Conservation (phyloP, 1,284 basidiomycete species). For the Pseudozyma pruni region DNA sequence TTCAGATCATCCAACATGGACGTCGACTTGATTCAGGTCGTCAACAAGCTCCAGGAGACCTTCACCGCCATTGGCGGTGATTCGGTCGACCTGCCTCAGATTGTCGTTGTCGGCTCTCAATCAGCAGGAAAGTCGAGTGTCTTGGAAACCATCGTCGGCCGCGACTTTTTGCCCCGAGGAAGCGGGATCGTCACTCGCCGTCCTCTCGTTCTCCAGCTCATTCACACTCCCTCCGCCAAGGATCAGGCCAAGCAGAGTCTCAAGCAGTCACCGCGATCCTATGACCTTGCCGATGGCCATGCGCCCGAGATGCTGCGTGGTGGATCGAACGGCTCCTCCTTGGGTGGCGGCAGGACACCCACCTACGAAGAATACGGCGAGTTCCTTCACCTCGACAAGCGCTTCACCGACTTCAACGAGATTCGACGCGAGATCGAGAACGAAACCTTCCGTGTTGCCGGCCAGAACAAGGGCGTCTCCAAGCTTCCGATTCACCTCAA, state of each 20-base stretch:
- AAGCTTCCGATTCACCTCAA: slow-evolving; percentile 92
- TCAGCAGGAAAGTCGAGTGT: slow-evolving; percentile 73
- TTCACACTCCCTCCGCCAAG: slow-evolving; percentile 75
- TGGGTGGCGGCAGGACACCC: slow-evolving; percentile 19
- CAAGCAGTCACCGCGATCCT: slow-evolving; percentile 31
- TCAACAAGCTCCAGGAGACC: slow-evolving; percentile 86
- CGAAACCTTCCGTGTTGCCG: slow-evolving; percentile 96
- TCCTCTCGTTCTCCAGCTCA: slow-evolving; percentile 92
- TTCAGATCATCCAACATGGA: slow-evolving; percentile 52
- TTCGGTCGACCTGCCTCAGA: slow-evolving; percentile 72
- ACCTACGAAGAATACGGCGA: slow-evolving; percentile 84
- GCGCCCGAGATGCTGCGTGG: slow-evolving; percentile 28
- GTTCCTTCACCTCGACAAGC: slow-evolving; percentile 94
- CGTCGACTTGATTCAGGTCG: slow-evolving; percentile 87
- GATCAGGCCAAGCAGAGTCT: slow-evolving; percentile 25
- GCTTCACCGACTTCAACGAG: slow-evolving; percentile 93
- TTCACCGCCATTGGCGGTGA: slow-evolving; percentile 70
- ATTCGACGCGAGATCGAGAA: slow-evolving; percentile 96
- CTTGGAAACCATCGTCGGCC: slow-evolving; percentile 77
- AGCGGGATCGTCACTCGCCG: slow-evolving; percentile 94
- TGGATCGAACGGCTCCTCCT: slow-evolving; percentile 15
- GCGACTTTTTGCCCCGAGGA: slow-evolving; percentile 91
- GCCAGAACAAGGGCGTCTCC: slow-evolving; percentile 98
- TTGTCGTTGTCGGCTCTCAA: slow-evolving; percentile 70
- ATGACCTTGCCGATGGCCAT: slow-evolving; percentile 28